A percentile compares a stretch with the other conserved stretches of the same genome.
Evolutionary conservation across 371 early-diverging fungal species (phyloP).

Genomic region (Syncephalastrum racemosum): DNA sequence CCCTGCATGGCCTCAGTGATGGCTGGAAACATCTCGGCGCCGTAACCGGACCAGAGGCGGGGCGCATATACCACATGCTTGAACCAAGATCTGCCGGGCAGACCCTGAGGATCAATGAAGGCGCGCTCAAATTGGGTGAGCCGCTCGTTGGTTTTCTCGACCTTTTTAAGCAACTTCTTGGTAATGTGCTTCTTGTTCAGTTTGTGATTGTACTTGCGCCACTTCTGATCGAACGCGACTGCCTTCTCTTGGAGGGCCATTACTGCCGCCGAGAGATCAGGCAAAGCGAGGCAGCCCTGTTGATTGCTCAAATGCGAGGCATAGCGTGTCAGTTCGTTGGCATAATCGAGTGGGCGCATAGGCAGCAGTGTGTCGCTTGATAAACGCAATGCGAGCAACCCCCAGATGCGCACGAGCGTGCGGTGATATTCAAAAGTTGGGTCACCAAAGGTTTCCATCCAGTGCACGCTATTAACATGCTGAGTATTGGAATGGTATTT

Average conservation of each 20-base stretch:
- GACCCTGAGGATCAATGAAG: slow-evolving; percentile 49
- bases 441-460: slow-evolving; percentile 55
- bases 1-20: slow-evolving; percentile 40
- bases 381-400: slow-evolving; percentile 35
- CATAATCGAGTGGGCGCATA: slow-evolving; percentile 32
- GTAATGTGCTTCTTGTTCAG: slow-evolving; percentile 7
- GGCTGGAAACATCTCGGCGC: slow-evolving; percentile 38
- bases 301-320: slow-evolving; percentile 5
- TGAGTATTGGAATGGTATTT: neutral
- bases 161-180: slow-evolving; percentile 15
- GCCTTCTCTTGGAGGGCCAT: slow-evolving; percentile 2
- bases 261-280: slow-evolving; percentile 10
- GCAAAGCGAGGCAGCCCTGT: slow-evolving; percentile 12
- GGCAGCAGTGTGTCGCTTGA: slow-evolving; percentile 32
- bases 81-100: slow-evolving; percentile 53
- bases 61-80: slow-evolving; percentile 53
- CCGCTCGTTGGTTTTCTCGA: slow-evolving; percentile 36
- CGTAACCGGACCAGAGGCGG: slow-evolving; percentile 43
- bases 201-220: slow-evolving; percentile 9
- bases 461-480: slow-evolving; percentile 21
- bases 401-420: slow-evolving; percentile 40
- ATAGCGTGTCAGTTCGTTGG: slow-evolving; percentile 22
- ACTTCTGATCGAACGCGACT: slow-evolving; percentile 11
- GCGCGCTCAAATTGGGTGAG: slow-evolving; percentile 44
- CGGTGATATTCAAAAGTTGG: slow-evolving; percentile 51